A percentile compares a stretch with the other conserved stretches of the same genome.
Conservation (phyloP, 148 eudicot genomes). For the Fagopyrum homotropicum region DNA sequence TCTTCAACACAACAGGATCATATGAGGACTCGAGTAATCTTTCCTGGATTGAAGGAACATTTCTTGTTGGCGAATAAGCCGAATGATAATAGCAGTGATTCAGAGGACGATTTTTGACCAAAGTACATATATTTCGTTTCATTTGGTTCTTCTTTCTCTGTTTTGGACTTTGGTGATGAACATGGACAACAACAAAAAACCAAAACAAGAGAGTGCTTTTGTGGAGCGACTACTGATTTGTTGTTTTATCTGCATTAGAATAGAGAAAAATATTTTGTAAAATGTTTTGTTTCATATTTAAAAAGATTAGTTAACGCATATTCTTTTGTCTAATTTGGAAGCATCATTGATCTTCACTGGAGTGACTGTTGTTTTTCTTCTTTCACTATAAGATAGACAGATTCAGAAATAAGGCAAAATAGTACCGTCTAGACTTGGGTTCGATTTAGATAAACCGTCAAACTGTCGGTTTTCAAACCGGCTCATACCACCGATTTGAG, state of each 20-base stretch:
- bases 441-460: too few relatives aligned
- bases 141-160: not conserved
- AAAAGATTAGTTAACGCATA: not conserved
- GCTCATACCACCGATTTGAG: too few relatives aligned
- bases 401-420: too few relatives aligned
- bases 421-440: too few relatives aligned
- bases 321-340: not conserved
- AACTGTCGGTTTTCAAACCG: too few relatives aligned
- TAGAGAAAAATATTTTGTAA: not conserved
- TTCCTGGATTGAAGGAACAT: constrained; percentile 61
- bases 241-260: not conserved
- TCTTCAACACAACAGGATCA: constrained; percentile 21
- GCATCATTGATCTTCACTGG: too few relatives aligned
- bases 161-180: not conserved
- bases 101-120: constrained; percentile 18
- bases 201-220: not conserved
- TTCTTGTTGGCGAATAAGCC: constrained; percentile 45
- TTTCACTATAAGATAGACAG: too few relatives aligned
- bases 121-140: not conserved
- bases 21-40: constrained; percentile 43
- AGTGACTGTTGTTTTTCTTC: too few relatives aligned
- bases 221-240: not conserved
- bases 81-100: constrained; percentile 1
- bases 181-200: not conserved
- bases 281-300: not conserved